These are phyloP conservation scores for Saccharomyces hybrid DNA, from an alignment of 1,139 yeast genomes.

Conservation along the genomic window DNA sequence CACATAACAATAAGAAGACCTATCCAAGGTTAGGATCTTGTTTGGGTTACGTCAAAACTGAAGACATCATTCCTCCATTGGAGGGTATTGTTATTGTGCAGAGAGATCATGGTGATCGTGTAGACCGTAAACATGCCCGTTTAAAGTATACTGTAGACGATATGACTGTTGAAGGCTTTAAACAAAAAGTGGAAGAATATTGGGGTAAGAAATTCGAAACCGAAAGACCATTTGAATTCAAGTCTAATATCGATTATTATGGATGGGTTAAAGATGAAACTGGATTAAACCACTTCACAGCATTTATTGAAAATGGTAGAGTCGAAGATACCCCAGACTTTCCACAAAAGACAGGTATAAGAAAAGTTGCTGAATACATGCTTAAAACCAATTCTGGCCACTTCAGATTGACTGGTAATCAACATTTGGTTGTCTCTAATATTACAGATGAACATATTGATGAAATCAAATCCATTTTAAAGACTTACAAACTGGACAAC, in stretches of 20 bases:
- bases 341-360: slow-evolving; percentile 85
- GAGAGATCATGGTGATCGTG: slow-evolving; percentile 91
- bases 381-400: slow-evolving; percentile 54
- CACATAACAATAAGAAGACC: slow-evolving; percentile 94
- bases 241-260: slow-evolving; percentile 81
- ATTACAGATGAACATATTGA: slow-evolving; percentile 63
- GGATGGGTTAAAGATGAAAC: slow-evolving; percentile 93
- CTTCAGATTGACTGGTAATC: slow-evolving; percentile 93
- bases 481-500: slow-evolving; percentile 76
- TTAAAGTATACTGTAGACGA: slow-evolving; percentile 95
- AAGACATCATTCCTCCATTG: slow-evolving; percentile 68
- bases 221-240: slow-evolving; percentile 66
- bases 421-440: slow-evolving; percentile 74
- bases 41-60: slow-evolving; percentile 67
- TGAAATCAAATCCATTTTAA: slow-evolving; percentile 54
- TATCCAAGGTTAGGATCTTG: slow-evolving; percentile 91
- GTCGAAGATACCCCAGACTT: slow-evolving; percentile 86
- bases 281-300: slow-evolving; percentile 83
- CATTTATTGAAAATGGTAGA: slow-evolving; percentile 94
- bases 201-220: slow-evolving; percentile 71
- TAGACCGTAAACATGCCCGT: slow-evolving; percentile 93
- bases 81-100: slow-evolving; percentile 92
- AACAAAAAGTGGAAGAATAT: slow-evolving; percentile 71
- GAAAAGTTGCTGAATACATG: slow-evolving; percentile 67
- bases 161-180: slow-evolving; percentile 77